Evolutionary conservation across 306 rosid species (phyloP), one percentile per base, ranked within the genome.

Genomic region (Comarum palustre): DNA sequence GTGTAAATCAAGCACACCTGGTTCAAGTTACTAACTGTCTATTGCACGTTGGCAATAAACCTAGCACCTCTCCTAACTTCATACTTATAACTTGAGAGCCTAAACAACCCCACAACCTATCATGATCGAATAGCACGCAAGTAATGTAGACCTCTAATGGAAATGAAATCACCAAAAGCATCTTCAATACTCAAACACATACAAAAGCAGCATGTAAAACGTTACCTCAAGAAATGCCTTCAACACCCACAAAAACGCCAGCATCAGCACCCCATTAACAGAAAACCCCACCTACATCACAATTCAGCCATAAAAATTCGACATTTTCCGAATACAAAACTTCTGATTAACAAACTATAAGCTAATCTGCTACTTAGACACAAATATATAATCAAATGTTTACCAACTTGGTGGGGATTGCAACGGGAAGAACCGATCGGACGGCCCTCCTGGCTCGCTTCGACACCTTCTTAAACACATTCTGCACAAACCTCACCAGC

Each of bases 151-250:
- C 38, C 66, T 45, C 76, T 63, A 15, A 68, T 41, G 43, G 9
- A 72, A 54, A 43, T 29, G 6, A 52, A 57, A 39, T 47, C 48
- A 55, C 16, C 19, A 64, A 60, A 5, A 66, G 36, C 54, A 58
- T 17, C 62, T 51, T 9, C 41, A 46, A 74, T 19, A 39, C 41
- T 12, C 50, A 72, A 20, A 72, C 42, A 11, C n/a, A 55, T 1
- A 0, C 2, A 15, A 39, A n/a, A n/a, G n/a, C n/a, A n/a, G 1
- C 19, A 2, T 6, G 24, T 12, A 65, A 65, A 31, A 71, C 41
- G 24, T 68, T 85, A 91, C 97, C 95, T 85, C 89, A 62, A 91
- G 92, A 81, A 89, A 89, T 19, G 90, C 95, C 89, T 85, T 91
- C 77, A 81, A 73, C 77, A 91, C 34, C 95, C 92, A 91, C 82